Evolutionary conservation across 2,329 filamentous ascomycete species (phyloP).

Genomic region (Leptographium lundbergii): DNA sequence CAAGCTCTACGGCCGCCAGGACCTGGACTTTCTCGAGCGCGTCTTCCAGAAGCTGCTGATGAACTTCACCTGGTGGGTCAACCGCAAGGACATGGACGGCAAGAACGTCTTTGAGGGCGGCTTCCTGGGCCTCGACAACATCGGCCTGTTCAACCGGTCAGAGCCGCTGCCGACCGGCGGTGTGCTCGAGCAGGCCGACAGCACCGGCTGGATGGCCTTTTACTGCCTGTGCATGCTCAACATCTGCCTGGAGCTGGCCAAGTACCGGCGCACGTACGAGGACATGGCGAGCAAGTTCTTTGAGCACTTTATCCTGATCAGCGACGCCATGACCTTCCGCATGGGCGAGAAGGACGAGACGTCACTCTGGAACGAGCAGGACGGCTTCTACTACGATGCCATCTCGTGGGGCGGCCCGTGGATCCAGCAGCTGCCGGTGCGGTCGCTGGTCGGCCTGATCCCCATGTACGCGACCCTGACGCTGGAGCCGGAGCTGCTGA

Average conservation of each 20-base stretch:
- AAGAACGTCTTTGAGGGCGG: constrained; percentile 98
- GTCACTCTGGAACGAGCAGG: constrained; percentile 90
- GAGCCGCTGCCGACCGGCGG: constrained; percentile 90
- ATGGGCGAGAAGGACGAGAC: constrained; percentile 57
- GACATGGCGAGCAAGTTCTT: constrained; percentile 98
- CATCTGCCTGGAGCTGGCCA: constrained; percentile 87
- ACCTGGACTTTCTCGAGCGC: constrained; percentile 88
- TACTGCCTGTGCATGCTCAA: constrained; percentile 96
- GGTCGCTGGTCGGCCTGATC: constrained; percentile 86
- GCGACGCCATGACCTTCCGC: constrained; percentile 88
- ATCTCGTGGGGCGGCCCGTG: constrained; percentile 92
- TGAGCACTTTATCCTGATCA: constrained; percentile 96
- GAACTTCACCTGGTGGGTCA: constrained; percentile 99
- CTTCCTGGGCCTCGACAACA: constrained; percentile 92
- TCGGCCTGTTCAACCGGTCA: constrained; percentile 92
- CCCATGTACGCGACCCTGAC: constrained; percentile 87
- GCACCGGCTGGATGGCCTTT: constrained; percentile 98
- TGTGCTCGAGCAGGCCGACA: constrained; percentile 90
- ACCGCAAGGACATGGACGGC: constrained; percentile 84
- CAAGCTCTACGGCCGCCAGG: constrained; percentile 90
- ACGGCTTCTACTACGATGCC: constrained; percentile 97
- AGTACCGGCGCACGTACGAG: constrained; percentile 89
- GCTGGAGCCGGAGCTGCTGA: constrained; percentile 84
- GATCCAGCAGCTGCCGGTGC: constrained; percentile 83
- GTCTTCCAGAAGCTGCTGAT: constrained; percentile 92